Conservation (phyloP, 495 filamentous ascomycete genomes). For the Daldinia loculata region DNA sequence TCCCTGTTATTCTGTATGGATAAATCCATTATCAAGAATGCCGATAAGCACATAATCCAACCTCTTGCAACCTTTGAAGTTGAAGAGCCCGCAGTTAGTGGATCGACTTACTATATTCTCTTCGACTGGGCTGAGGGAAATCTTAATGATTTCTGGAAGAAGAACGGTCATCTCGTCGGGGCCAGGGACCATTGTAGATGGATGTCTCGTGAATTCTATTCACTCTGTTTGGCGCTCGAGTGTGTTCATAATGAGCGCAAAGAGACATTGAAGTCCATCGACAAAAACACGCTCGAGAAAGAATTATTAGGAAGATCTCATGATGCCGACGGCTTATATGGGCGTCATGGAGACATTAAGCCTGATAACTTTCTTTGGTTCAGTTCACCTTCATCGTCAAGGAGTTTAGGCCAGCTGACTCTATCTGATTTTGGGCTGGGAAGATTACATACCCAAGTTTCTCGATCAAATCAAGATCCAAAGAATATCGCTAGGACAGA, state of each 20-base stretch:
- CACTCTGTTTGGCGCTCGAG: constrained; percentile 22
- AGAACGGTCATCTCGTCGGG: not conserved
- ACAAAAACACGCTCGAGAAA: not conserved
- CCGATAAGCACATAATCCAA: constrained; percentile 20
- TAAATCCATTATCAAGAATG: not conserved
- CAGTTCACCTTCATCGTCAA: too few relatives aligned
- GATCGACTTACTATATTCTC: constrained; percentile 28
- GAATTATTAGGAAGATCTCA: constrained; percentile 13
- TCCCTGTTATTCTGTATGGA: constrained; percentile 38
- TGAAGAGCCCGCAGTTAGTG: not conserved
- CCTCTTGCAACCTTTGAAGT: constrained; percentile 37
- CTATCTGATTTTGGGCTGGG: constrained; percentile 35
- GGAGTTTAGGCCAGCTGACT: not conserved
- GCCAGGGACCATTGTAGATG: constrained; percentile 18
- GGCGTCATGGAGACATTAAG: constrained; percentile 52
- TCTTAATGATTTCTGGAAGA: constrained; percentile 31
- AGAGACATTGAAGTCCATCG: not conserved
- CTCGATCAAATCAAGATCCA: constrained; percentile 30
- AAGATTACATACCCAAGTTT: constrained; percentile 33
- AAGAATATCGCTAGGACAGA: constrained; percentile 3
- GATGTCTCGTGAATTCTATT: constrained; percentile 38
- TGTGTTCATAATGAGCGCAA: constrained; percentile 32
- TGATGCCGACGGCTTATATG: constrained; percentile 41
- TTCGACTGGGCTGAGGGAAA: constrained; percentile 37
- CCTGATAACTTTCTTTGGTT: constrained; percentile 53